Conservation (phyloP, 495 filamentous ascomycete genomes). For the Penicillium bialowiezense region DNA sequence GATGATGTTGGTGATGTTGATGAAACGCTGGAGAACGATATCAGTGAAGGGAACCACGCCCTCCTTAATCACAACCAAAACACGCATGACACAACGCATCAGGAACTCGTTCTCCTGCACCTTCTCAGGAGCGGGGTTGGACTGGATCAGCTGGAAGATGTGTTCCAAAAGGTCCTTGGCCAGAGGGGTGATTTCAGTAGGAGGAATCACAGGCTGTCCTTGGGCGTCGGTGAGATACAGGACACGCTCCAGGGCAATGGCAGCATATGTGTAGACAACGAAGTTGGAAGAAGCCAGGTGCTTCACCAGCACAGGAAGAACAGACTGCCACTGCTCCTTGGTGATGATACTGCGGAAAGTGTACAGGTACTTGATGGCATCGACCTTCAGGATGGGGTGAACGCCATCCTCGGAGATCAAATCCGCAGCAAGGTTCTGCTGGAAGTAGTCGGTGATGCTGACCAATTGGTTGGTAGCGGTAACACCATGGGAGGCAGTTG, state of each 20-base stretch:
- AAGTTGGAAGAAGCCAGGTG: conserved; percentile 85
- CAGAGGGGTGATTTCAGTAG: conserved; percentile 68
- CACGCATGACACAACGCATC: conserved; percentile 97
- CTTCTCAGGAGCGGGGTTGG: conserved; percentile 77
- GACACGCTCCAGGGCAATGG: conserved; percentile 87
- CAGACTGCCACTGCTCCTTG: conserved; percentile 80
- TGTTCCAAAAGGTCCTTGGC: conserved; percentile 85
- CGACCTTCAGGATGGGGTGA: conserved; percentile 88
- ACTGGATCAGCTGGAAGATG: conserved; percentile 86
- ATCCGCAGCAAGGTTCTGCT: conserved; percentile 81
- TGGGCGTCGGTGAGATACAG: conserved; percentile 74
- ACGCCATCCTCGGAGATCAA: conserved; percentile 62
- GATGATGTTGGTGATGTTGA: conserved; percentile 84
- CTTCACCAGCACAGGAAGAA: conserved; percentile 85
- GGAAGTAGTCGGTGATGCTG: conserved; percentile 89
- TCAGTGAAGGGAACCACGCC: conserved; percentile 67
- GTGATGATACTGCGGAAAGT: conserved; percentile 88
- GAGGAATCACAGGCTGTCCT: conserved; percentile 70
- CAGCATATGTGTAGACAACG: conserved; percentile 95
- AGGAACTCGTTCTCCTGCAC: conserved; percentile 98
- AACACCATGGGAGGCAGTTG: conserved; percentile 83
- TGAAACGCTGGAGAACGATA: conserved; percentile 69
- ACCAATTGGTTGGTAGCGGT: conserved; percentile 80
- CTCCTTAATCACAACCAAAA: conserved; percentile 88
- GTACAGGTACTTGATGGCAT: conserved; percentile 96